Percentiles rank a stretch among this genome's conserved stretches.
These are phyloP conservation scores for Malus asiatica DNA, from an alignment of 306 rosid species.

Conservation along the genomic window DNA sequence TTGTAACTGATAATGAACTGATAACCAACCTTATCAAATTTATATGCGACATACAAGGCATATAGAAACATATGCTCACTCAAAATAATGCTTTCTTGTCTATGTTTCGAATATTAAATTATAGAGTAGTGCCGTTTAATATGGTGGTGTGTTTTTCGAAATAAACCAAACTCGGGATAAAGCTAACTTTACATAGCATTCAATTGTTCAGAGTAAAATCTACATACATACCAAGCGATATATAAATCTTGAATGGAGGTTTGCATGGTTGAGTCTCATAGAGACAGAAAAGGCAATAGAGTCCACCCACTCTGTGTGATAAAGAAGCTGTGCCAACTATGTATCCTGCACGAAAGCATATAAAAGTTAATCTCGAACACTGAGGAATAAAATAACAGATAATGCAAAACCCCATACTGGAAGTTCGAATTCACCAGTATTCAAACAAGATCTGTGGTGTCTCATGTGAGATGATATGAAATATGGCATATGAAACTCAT, in stretches of 20 bases:
- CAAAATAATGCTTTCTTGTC: not conserved
- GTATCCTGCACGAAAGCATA: slow-evolving; percentile 48
- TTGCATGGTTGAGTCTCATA: slow-evolving; percentile 82
- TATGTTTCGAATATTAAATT: not conserved
- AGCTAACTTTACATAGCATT: not conserved
- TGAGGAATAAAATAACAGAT: not conserved
- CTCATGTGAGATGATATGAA: not conserved
- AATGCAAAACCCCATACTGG: not conserved
- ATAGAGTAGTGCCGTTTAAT: not conserved
- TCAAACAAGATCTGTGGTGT: not conserved
- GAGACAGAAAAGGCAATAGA: slow-evolving; percentile 77
- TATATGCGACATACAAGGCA: not conserved
- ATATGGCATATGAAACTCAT: not conserved
- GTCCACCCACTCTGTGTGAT: slow-evolving; percentile 60
- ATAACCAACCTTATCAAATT: too few species aligned
- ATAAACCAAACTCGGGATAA: not conserved
- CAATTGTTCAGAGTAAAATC: not conserved
- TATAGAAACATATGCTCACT: not conserved
- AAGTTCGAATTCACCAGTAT: not conserved
- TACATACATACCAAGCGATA: slow-evolving; percentile 56
- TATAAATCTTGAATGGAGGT: slow-evolving; percentile 64
- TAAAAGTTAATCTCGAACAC: slow-evolving; percentile 9
- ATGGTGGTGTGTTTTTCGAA: not conserved
- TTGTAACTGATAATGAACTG: too few species aligned
- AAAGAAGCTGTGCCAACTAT: slow-evolving; percentile 41